A percentile compares a stretch with the other conserved stretches of the same genome.
These are phyloP conservation scores for Peniophora sp. DNA, from an alignment of 1,284 basidiomycete species.

Conservation along the genomic window DNA sequence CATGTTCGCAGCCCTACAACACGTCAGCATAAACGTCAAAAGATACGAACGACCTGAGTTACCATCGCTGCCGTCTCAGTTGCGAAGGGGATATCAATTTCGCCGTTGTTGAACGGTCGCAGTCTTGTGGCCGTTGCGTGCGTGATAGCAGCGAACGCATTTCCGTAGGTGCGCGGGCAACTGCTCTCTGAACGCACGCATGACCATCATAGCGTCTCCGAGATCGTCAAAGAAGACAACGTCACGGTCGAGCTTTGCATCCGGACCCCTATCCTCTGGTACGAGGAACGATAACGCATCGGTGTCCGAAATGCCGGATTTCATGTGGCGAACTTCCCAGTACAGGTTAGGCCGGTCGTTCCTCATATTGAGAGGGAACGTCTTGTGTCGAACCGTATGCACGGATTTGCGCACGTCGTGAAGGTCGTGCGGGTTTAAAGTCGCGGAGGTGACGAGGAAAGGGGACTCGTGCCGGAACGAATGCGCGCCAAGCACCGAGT, in stretches of 20 bases:
- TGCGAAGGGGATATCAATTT: slow-evolving; percentile 1
- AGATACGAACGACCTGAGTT: not conserved
- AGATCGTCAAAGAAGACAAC: slow-evolving; percentile 1
- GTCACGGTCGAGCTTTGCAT: not conserved
- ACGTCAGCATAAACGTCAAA: not conserved
- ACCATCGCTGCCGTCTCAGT: slow-evolving; percentile 6
- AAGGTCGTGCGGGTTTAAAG: not conserved
- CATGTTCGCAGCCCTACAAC: slow-evolving; percentile 3
- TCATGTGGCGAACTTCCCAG: slow-evolving; percentile 6
- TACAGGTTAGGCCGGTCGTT: slow-evolving; percentile 3
- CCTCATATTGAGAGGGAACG: slow-evolving; percentile 2
- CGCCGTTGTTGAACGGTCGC: not conserved
- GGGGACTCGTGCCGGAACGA: not conserved
- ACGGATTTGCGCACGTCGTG: not conserved
- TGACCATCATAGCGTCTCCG: not conserved
- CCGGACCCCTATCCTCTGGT: not conserved
- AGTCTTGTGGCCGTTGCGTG: not conserved
- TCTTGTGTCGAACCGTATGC: not conserved
- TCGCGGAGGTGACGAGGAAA: not conserved
- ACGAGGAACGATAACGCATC: slow-evolving; percentile 5
- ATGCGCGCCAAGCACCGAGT: slow-evolving; percentile 3
- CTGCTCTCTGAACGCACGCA: not conserved
- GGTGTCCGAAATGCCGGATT: slow-evolving; percentile 1
- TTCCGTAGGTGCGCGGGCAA: not conserved
- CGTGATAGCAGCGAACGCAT: not conserved